Conservation (phyloP, 768 basidiomycete genomes). For the Termitomyces sp. region DNA sequence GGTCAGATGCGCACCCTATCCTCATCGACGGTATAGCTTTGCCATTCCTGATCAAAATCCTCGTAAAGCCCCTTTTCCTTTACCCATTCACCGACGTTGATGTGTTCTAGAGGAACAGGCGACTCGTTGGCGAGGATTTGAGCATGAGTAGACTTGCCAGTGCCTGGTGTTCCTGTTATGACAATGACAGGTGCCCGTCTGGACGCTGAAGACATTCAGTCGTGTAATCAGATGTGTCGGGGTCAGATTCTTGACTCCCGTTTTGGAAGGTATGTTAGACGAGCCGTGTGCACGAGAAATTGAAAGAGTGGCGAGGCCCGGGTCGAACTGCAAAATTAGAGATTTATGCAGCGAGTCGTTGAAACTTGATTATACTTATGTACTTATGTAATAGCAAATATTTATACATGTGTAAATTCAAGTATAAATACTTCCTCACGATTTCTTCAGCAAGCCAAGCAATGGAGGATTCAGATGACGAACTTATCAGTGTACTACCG, state of each 20-base stretch:
- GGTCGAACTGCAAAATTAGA: too few relatives aligned
- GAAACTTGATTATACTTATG: too few relatives aligned
- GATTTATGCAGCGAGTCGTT: too few relatives aligned
- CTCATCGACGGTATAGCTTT: constrained; percentile 91
- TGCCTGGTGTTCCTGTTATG: constrained; percentile 92
- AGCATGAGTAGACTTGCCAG: constrained; percentile 93
- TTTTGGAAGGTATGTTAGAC: neutral
- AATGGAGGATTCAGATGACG: constrained; percentile 47
- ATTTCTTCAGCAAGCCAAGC: neutral
- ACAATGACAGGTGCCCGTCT: constrained; percentile 60
- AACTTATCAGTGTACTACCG: constrained; percentile 66
- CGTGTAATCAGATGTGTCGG: neutral
- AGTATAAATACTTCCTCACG: too few relatives aligned
- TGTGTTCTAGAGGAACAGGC: constrained; percentile 66
- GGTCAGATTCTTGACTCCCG: neutral
- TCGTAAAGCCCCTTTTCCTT: constrained; percentile 82
- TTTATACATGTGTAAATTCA: too few relatives aligned
- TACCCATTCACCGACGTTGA: constrained; percentile 90
- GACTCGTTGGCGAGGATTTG: constrained; percentile 77
- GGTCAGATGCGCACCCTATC: constrained; percentile 68
- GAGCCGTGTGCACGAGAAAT: neutral
- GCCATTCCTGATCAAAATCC: constrained; percentile 93
- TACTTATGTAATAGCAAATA: too few relatives aligned
- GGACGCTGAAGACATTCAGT: constrained; percentile 15
- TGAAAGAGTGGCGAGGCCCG: too few relatives aligned